These are phyloP conservation scores for Candida koratica DNA, from an alignment of 805 yeast genomes.

Conservation along the genomic window DNA sequence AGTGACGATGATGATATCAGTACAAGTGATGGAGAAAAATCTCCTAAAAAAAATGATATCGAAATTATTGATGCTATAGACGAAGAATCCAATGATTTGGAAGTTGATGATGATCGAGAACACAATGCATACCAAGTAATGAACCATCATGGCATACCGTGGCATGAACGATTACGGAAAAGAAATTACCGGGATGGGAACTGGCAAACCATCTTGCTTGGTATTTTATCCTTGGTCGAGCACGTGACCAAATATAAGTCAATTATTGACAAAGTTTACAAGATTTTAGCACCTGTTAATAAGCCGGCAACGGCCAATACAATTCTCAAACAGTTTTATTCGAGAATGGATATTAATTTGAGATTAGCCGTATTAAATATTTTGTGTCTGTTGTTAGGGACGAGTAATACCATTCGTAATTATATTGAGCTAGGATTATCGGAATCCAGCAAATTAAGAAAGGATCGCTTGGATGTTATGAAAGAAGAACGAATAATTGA, in stretches of 20 bases:
- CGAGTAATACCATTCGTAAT: constrained; percentile 54
- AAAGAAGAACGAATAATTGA: constrained; percentile 53
- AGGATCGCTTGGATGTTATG: constrained; percentile 61
- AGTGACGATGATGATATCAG: constrained; percentile 22
- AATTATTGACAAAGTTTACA: constrained; percentile 48
- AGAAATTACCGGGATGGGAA: constrained; percentile 78
- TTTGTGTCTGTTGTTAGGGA: constrained; percentile 57
- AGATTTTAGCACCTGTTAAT: constrained; percentile 54
- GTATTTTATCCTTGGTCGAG: constrained; percentile 60
- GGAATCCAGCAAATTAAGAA: constrained; percentile 54
- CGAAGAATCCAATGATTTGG: constrained; percentile 18
- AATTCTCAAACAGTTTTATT: constrained; percentile 53
- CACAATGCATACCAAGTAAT: constrained; percentile 48
- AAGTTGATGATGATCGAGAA: constrained; percentile 19
- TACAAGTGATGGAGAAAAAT: constrained; percentile 17
- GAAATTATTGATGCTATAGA: constrained; percentile 16
- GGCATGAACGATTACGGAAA: constrained; percentile 75
- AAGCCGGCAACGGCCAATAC: constrained; percentile 46
- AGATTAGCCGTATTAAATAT: constrained; percentile 58
- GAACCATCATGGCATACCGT: constrained; percentile 56
- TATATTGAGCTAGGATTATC: constrained; percentile 69
- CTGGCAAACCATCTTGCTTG: constrained; percentile 78
- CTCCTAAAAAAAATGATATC: constrained; percentile 21
- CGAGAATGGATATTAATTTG: constrained; percentile 46
- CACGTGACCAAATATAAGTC: constrained; percentile 52